phyloP scores from a whole-genome alignment of 306 rosid species.

The Quercus robur region DNA sequence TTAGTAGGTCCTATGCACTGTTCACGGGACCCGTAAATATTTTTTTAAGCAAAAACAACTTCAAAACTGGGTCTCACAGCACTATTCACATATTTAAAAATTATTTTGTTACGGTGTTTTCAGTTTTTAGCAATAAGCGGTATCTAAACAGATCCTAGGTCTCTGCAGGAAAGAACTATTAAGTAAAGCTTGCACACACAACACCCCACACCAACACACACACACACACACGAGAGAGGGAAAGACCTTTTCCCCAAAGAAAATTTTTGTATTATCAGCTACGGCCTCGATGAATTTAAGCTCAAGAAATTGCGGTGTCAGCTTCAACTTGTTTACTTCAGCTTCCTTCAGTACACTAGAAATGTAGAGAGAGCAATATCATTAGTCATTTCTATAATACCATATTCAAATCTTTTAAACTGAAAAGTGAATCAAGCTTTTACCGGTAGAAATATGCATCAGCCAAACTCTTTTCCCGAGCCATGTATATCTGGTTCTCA shows the following conservation, averaged over 20 bases:
- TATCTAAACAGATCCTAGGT: no score
- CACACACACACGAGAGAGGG: background rate
- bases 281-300: constrained; percentile 79
- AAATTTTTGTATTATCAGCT: constrained; percentile 80
- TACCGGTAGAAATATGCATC: constrained; percentile 86
- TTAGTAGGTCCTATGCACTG: accelerated
- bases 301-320: constrained; percentile 88
- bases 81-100: no score
- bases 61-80: accelerated
- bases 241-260: constrained; percentile 91
- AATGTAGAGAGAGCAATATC: constrained; percentile 9
- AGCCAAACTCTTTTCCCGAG: constrained; percentile 72
- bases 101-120: no score
- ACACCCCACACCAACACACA: no score
- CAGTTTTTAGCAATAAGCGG: no score
- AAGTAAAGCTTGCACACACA: constrained; percentile 13
- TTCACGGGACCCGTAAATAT: no score
- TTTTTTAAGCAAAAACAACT: no score
- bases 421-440: constrained; percentile 13
- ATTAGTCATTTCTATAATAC: background rate
- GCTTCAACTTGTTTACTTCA: constrained; percentile 90
- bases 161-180: constrained; percentile 36
- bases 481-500: constrained; percentile 77
- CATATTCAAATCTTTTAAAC: background rate
- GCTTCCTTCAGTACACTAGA: constrained; percentile 73